Evolutionary conservation across 179 eudicot genomes (phyloP), one percentile per base, ranked within the genome.

Genomic region (Beta corolliflora): DNA sequence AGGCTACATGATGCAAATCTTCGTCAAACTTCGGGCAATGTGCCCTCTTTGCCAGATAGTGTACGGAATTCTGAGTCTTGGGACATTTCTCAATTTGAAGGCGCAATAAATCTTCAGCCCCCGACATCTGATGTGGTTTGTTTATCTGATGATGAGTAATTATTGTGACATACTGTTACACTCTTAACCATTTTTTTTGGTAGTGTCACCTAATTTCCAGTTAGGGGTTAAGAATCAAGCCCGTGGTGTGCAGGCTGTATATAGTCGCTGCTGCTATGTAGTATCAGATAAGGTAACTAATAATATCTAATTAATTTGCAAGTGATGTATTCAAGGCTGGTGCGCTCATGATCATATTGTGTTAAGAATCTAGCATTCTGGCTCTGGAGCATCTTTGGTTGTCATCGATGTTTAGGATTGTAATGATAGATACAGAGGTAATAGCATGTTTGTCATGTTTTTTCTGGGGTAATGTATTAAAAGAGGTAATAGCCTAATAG

Each of bases 121-220:
- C 36, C 80, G 58, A 52, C 83, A 18, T 70, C 83, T 54, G 72
- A 80, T 71, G 82, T 87, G 44, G 87, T 87, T 44, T 87, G 86
- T 59, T 75, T 84, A 61, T 82, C 85, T 31, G 89, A 84, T 56
- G 89, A 87, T 64, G 87, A 87, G 5, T 79, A 60, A 63, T 12
- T 75, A 36, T 50, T 21, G 3, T 8, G 29, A 7, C 25, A 46
- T 14, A 58, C 60, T 41, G n/a, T 70, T 48, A n/a, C n/a, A 60
- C n/a, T 36, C 41, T 66, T 55, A 21, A 71, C 70, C 53, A 53
- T 16, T 73, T 58, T 44, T 64, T 82, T 29, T 50, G 31, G 48
- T 29, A 15, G 36, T 2, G 36, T 18, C n/a, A 29, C 31, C 2
- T 12, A 75, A 15, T n/a, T n/a, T 61, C 7, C 41, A 10, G 48